Base-by-base conservation (phyloP, 2,329 filamentous ascomycete genomes). In the Diaporthe vaccinii region DNA sequence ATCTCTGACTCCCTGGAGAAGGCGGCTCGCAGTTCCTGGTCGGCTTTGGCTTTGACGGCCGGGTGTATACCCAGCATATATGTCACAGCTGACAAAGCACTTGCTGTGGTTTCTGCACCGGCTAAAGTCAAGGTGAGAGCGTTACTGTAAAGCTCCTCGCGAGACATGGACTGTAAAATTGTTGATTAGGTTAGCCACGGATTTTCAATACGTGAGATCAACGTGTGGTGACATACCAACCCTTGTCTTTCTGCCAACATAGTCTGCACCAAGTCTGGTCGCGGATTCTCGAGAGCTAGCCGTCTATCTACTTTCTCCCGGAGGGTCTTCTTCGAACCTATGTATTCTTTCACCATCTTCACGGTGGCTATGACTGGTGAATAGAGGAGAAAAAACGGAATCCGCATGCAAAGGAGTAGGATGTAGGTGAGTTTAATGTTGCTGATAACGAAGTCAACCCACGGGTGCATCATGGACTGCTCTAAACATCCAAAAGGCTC, bases 81-180 rank as follows among this genome's bases (percentile, higher is more conserved):
- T 0, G 77, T 73, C 74, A 80, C 75, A 77, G 84, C 78, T 75
- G 82, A 77, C 28, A 89, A 80, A 6, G 85, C 80, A 1, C 86
- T 87, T 0, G 87, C 86, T 0, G 87, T 88, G 1, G 87, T 89
- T 77, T 89, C 88, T 5, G 84, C 86, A 6, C 87, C 87, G 0
- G 86, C 87, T 3, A 86, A 77, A 28, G 88, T 80, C 17, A 85
- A 70, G 9, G 81, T 14, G 22, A 76, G 67, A 36, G 77, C 76
- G 41, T 78, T 79, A 9, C 74, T 41, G 3, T 55, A 74, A 17
- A 80, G 76, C 62, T 79, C 77, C 15, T 73, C 44, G 53, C 22
- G 59, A 0, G 65, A 75, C 76, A 79, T 73, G 22, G 46, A 65
- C 71, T 73, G 17, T 1, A 17, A 7, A 9, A 15, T 2, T 8